Conservation (phyloP, 2,329 filamentous ascomycete genomes). For the Fusarium sacchari region DNA sequence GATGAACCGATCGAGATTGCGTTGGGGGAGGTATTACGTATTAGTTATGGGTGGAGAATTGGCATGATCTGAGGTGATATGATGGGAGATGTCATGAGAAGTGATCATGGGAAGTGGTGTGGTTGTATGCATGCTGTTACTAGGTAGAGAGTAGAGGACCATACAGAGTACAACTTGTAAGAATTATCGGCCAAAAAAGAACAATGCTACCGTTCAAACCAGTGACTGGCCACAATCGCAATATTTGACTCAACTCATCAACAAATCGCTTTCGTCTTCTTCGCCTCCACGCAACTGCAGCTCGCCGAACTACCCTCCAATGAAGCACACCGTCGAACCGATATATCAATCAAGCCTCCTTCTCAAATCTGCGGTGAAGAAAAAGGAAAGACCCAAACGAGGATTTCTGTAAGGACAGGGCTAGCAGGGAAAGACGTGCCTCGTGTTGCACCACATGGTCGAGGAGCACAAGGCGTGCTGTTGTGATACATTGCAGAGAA, state of each 20-base stretch:
- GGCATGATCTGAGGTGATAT: neutral
- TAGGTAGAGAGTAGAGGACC: neutral
- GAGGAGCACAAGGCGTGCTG: conserved; percentile 30
- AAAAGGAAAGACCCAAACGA: neutral
- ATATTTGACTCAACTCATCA: neutral
- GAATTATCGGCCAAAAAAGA: neutral
- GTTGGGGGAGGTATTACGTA: neutral
- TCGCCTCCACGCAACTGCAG: conserved; percentile 19
- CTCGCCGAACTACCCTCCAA: conserved; percentile 26
- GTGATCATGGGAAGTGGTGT: neutral
- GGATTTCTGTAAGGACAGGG: conserved; percentile 4
- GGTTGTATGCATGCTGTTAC: neutral
- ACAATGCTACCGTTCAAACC: too few relatives aligned
- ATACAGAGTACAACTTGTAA: neutral
- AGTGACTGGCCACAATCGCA: neutral
- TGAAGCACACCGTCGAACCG: neutral
- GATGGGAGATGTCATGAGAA: neutral
- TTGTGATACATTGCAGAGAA: conserved; percentile 9
- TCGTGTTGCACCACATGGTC: conserved; percentile 26
- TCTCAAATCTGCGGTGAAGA: conserved; percentile 27
- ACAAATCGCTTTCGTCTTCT: neutral
- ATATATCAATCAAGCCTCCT: conserved; percentile 21
- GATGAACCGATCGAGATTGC: neutral
- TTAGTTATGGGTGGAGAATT: neutral
- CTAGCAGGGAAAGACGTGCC: neutral